phyloP scores from a whole-genome alignment of 2,329 filamentous ascomycete species.

The Penicillium vulpinum region DNA sequence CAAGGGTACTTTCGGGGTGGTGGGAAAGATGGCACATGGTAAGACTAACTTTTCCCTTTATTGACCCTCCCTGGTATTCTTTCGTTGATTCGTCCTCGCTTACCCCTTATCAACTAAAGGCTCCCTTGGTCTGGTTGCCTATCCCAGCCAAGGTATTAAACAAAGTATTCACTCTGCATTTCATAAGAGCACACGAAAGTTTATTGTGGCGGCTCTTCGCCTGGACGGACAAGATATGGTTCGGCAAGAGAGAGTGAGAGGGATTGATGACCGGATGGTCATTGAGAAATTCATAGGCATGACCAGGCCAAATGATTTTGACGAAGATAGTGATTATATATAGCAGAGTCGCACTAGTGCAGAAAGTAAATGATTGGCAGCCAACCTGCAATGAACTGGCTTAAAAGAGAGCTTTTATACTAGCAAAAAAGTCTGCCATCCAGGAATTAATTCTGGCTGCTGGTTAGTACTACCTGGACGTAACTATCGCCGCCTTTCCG shows the following conservation, averaged over 20 bases:
- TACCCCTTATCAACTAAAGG: background rate
- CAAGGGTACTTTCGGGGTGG: slow-evolving; percentile 28
- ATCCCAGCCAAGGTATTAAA: background rate
- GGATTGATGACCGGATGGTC: background rate
- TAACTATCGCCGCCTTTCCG: too few relatives aligned
- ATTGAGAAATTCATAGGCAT: background rate
- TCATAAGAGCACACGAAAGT: background rate
- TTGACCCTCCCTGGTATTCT: too few relatives aligned
- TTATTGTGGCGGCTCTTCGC: background rate
- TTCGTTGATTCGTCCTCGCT: background rate
- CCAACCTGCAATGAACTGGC: too few relatives aligned
- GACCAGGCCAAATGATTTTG: background rate
- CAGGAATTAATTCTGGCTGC: too few relatives aligned
- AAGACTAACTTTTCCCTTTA: background rate
- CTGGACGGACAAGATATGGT: background rate
- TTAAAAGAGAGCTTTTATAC: too few relatives aligned
- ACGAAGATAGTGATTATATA: background rate
- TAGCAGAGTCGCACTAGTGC: too few relatives aligned
- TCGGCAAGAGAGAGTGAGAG: background rate
- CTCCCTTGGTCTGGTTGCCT: background rate
- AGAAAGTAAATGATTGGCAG: too few relatives aligned
- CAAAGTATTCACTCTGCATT: background rate
- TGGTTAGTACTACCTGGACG: too few relatives aligned
- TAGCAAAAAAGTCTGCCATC: too few relatives aligned
- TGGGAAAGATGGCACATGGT: background rate